Base-by-base conservation (phyloP, 2,329 filamentous ascomycete genomes). In the Penicillium hordei region DNA sequence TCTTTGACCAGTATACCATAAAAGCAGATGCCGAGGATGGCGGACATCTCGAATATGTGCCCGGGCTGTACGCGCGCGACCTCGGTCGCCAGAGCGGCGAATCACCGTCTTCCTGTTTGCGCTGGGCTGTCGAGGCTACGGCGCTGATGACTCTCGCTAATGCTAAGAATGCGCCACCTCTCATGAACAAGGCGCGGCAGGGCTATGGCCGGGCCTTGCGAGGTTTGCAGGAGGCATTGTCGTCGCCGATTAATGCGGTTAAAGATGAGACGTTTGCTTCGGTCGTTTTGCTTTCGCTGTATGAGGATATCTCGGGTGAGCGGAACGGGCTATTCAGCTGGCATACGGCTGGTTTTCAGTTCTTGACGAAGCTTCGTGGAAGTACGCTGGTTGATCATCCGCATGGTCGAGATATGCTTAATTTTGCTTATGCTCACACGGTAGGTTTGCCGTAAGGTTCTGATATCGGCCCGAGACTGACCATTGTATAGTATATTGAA, bases 1-100 rank as follows among this genome's bases (percentile, higher is more conserved):
- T 78, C 59, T 76, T 78, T 45, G 71, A 75, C 31, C 74, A 76
- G 49, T 77, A 72, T 52, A 75, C 73, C 1, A 68, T 68, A 21
- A 50, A 53, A 23, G 60, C 62, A 15, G 63, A 72, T 7, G 34
- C 40, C 4, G 65, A 70, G 17, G 66, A 67, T 36, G 64, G 63
- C 13, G 71, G 72, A 25, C 70, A 75, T 53, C 59, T 78, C 8
- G 72, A 71, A 5, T 76, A 73, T 43, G 54, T 78, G 5, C 72
- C 75, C 1, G 58, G 66, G 3, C 58, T 77, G 13, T 77, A 76
- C 58, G 63, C 71, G 5, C 58, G 65, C 25, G 63, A 71, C 17
- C 63, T 60, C 15, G 55, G 52, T 5, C 52, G 58, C 2, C 33
- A 33, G 21, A 34, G 42, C 4, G 65, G 59, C 3, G 57, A 43